These are phyloP conservation scores for Inosperma sp. DNA, from an alignment of 768 basidiomycete species.

Conservation along the genomic window DNA sequence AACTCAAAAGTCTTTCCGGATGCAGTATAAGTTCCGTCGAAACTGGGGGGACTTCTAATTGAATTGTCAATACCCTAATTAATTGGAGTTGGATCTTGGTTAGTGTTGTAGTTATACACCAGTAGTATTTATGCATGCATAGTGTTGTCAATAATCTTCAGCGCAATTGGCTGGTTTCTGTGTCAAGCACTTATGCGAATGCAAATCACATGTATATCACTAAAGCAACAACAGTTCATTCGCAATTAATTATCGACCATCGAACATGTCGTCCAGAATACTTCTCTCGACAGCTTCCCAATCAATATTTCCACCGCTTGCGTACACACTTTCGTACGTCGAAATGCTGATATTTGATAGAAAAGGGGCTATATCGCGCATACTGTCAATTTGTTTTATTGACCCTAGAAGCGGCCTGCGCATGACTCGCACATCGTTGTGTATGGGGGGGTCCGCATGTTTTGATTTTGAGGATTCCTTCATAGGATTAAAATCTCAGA, in stretches of 20 bases:
- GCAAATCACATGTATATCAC: too few relatives aligned
- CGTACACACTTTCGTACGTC: slow-evolving; percentile 88
- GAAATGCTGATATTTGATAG: slow-evolving; percentile 85
- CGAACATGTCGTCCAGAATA: slow-evolving; percentile 86
- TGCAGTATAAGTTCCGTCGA: slow-evolving; percentile 88
- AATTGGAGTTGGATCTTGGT: background rate
- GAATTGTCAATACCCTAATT: background rate
- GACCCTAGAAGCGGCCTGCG: slow-evolving; percentile 71
- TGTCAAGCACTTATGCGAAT: too few relatives aligned
- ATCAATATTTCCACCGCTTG: slow-evolving; percentile 74
- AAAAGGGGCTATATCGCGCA: slow-evolving; percentile 84
- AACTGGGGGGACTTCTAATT: slow-evolving; percentile 82
- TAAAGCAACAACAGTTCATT: slow-evolving; percentile 1
- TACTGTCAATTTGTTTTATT: slow-evolving; percentile 73
- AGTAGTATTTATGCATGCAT: background rate
- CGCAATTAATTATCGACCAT: slow-evolving; percentile 47
- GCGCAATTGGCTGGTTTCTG: too few relatives aligned
- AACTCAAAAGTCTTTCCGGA: slow-evolving; percentile 50
- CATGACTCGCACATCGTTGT: slow-evolving; percentile 42
- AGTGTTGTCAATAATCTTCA: background rate
- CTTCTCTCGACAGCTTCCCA: slow-evolving; percentile 86
- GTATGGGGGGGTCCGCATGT: slow-evolving; percentile 25
- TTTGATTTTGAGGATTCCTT: slow-evolving; percentile 20
- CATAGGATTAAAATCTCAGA: background rate
- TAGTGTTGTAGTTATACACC: background rate